Evolutionary conservation across 2,329 filamentous ascomycete genomes (phyloP).

Genomic region (Venturia oleaginea): DNA sequence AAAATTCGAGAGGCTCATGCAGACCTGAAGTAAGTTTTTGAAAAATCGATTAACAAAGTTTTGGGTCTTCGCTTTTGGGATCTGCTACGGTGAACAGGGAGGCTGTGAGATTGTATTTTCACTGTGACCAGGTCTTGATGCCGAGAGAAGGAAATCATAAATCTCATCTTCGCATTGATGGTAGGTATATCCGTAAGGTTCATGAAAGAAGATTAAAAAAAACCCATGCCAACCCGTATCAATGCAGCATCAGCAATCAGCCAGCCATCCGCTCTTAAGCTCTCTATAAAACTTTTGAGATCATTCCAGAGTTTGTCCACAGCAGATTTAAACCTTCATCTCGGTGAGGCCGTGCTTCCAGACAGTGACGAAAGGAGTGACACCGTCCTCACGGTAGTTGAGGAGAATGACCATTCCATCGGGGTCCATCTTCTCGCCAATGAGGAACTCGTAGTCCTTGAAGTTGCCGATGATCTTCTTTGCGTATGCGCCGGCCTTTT

Average conservation of each 20-base stretch:
- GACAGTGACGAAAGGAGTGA: conserved; percentile 78
- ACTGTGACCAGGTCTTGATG: neutral
- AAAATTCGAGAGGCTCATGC: too few relatives aligned
- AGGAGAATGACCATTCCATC: conserved; percentile 92
- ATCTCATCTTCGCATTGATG: conserved; percentile 6
- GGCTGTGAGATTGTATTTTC: neutral
- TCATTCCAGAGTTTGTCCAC: neutral
- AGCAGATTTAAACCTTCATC: conserved; percentile 71
- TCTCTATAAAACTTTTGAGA: conserved; percentile 18
- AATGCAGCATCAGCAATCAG: neutral
- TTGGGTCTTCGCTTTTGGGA: too few relatives aligned
- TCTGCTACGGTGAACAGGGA: too few relatives aligned
- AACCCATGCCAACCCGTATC: neutral
- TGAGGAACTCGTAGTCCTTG: conserved; percentile 94
- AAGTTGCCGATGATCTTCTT: conserved; percentile 81
- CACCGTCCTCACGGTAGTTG: conserved; percentile 95
- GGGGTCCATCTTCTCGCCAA: conserved; percentile 84
- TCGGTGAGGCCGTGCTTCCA: conserved; percentile 91
- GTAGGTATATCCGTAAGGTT: conserved; percentile 9
- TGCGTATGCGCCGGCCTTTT: conserved; percentile 59
- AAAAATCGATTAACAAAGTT: too few relatives aligned
- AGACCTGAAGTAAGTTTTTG: too few relatives aligned
- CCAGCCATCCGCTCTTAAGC: neutral
- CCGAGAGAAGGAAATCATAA: neutral
- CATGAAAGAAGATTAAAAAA: conserved; percentile 5